Percentiles rank a stretch among this genome's conserved stretches.
These are phyloP conservation scores for Diaporthe citriasiana DNA, from an alignment of 2,329 filamentous ascomycete genomes.

Conservation along the genomic window DNA sequence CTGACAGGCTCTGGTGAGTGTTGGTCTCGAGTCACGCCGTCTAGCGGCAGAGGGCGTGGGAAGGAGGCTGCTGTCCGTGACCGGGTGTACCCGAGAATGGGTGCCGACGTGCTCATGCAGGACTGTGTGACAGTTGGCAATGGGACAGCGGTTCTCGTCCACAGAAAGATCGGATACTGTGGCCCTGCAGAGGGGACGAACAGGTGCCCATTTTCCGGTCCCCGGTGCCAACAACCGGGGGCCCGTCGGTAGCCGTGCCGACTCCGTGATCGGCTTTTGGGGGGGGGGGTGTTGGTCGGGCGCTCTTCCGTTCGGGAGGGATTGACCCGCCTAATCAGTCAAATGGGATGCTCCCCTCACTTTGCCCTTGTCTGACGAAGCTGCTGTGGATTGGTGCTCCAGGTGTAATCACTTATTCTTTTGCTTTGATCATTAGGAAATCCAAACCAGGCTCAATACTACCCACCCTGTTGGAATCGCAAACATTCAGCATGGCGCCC, in stretches of 20 bases:
- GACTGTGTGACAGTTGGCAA: not conserved
- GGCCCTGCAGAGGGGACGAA: not conserved
- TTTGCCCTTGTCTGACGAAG: not conserved
- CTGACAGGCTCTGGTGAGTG: not conserved
- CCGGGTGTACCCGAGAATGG: not conserved
- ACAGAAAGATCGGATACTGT: slow-evolving; percentile 5
- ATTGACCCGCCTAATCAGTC: slow-evolving; percentile 24
- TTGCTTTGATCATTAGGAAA: not conserved
- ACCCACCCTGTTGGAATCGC: not conserved
- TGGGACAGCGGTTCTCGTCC: too few relatives aligned
- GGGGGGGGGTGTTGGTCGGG: slow-evolving; percentile 3
- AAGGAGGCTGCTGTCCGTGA: not conserved
- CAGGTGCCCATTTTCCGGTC: slow-evolving; percentile 12
- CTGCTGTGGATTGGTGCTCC: not conserved
- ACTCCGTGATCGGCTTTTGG: slow-evolving; percentile 33
- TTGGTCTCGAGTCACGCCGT: not conserved
- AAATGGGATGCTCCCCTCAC: slow-evolving; percentile 17
- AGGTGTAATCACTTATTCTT: not conserved
- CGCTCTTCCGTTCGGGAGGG: slow-evolving; percentile 2
- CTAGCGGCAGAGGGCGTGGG: not conserved
- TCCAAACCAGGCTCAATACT: not conserved
- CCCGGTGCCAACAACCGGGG: slow-evolving; percentile 24
- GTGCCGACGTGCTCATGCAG: not conserved
- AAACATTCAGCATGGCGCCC: slow-evolving; percentile 33
- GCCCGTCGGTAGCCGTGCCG: slow-evolving; percentile 30